Conservation (phyloP, 129 eudicot species). For the Helianthus annuus region DNA sequence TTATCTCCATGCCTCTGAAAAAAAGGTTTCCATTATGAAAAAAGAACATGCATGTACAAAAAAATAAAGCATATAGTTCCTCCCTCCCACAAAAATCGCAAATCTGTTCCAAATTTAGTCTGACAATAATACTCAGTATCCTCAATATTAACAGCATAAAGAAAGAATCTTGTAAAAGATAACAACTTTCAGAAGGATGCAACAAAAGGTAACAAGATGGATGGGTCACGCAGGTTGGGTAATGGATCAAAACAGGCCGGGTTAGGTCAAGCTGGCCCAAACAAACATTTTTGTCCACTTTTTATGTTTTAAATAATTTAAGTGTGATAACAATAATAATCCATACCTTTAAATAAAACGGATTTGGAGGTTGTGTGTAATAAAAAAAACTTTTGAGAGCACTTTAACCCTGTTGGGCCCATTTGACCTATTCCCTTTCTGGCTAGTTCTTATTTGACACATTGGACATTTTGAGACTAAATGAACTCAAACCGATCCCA, state of each 20-base stretch:
- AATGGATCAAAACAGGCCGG: not conserved
- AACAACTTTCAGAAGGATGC: not conserved
- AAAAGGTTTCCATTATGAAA: slow-evolving; percentile 7
- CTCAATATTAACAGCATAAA: slow-evolving; percentile 9
- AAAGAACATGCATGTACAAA: slow-evolving; percentile 15
- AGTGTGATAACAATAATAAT: not conserved
- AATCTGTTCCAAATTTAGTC: slow-evolving; percentile 15
- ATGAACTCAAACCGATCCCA: not conserved
- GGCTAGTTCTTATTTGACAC: not conserved
- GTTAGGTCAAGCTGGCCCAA: not conserved
- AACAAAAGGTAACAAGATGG: not conserved
- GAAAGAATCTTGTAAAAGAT: slow-evolving; percentile 8
- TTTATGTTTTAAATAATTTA: not conserved
- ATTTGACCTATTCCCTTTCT: not conserved
- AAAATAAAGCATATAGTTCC: slow-evolving; percentile 15
- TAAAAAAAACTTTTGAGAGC: not conserved
- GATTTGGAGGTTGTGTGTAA: not conserved
- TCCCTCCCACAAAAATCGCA: slow-evolving; percentile 5
- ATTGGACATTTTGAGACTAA: not conserved
- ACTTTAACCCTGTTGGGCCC: not conserved
- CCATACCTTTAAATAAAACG: not conserved
- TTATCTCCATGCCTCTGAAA: slow-evolving; percentile 90
- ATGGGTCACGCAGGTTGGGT: not conserved
- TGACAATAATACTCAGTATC: not conserved
- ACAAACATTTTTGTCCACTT: not conserved